A percentile compares a stretch with the other conserved stretches of the same genome.
These are phyloP conservation scores for Draba incana DNA, from an alignment of 345 rosid species.

Conservation along the genomic window DNA sequence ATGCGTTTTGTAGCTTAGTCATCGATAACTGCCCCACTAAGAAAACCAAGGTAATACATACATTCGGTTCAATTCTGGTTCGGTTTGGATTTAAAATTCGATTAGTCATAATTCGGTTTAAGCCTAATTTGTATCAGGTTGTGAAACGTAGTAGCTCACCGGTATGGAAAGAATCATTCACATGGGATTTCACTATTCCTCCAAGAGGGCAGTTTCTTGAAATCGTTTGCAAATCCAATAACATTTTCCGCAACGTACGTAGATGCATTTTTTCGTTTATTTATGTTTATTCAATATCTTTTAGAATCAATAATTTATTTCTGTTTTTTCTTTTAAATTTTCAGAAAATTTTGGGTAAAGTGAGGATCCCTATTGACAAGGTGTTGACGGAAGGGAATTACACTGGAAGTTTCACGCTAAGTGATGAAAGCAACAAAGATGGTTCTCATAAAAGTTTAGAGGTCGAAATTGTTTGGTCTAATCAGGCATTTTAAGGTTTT, in stretches of 20 bases:
- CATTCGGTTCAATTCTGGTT: not conserved
- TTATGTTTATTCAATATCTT: not conserved
- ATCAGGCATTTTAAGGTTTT: conserved; percentile 31
- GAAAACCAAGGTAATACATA: conserved; percentile 72
- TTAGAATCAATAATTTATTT: too few species aligned
- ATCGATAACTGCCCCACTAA: conserved; percentile 74
- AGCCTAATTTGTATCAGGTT: conserved; percentile 48
- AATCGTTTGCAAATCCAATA: conserved; percentile 84
- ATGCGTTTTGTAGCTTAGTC: conserved; percentile 79
- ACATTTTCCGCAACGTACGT: conserved; percentile 71
- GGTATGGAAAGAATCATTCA: conserved; percentile 89
- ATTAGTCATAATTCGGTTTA: too few species aligned
- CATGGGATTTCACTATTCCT: conserved; percentile 84
- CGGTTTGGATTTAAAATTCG: not conserved
- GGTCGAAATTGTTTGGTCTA: conserved; percentile 75
- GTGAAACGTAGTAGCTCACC: conserved; percentile 73
- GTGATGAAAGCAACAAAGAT: conserved; percentile 58
- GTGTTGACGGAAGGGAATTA: conserved; percentile 74
- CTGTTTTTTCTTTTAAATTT: not conserved
- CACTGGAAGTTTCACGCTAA: conserved; percentile 62
- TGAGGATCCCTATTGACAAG: conserved; percentile 77
- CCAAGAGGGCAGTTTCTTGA: conserved; percentile 89
- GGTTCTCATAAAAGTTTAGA: conserved; percentile 61
- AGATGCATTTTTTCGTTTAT: not conserved
- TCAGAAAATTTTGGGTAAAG: conserved; percentile 73